These are phyloP conservation scores for Pseudogymnoascus sp. DNA, from an alignment of 2,329 filamentous ascomycete genomes.

Conservation along the genomic window DNA sequence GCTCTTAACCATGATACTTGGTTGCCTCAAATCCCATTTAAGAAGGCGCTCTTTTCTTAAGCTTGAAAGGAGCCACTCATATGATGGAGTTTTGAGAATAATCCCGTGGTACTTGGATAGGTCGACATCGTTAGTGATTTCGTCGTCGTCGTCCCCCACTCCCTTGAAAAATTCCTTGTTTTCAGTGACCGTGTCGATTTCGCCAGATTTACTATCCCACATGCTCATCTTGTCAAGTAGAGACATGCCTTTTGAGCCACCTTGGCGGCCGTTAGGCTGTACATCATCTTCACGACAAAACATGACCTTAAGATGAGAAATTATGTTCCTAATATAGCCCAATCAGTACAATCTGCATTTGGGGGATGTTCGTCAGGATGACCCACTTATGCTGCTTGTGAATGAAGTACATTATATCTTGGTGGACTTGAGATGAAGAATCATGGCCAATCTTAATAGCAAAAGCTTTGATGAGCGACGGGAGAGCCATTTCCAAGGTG, in stretches of 20 bases:
- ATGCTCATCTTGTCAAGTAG: constrained; percentile 16
- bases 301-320: not conserved
- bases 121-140: constrained; percentile 1
- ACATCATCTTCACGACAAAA: constrained; percentile 3
- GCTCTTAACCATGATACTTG: not conserved
- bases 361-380: not conserved
- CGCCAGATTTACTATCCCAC: constrained; percentile 11
- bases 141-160: constrained; percentile 12
- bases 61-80: constrained; percentile 14
- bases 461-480: constrained; percentile 14
- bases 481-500: not conserved
- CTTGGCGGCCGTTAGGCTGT: not conserved
- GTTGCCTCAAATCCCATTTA: not conserved
- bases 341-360: not conserved
- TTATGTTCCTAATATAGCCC: not conserved
- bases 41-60: constrained; percentile 10
- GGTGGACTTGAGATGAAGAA: constrained; percentile 4
- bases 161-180: constrained; percentile 4
- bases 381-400: constrained; percentile 13
- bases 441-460: constrained; percentile 13
- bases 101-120: constrained; percentile 9
- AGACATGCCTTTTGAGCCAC: constrained; percentile 10
- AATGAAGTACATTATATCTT: constrained; percentile 14
- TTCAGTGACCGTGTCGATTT: not conserved
- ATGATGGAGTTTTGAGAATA: constrained; percentile 14